Evolutionary conservation across 2,329 filamentous ascomycete genomes (phyloP).

Genomic region (Rhinocladiella mackenziei): DNA sequence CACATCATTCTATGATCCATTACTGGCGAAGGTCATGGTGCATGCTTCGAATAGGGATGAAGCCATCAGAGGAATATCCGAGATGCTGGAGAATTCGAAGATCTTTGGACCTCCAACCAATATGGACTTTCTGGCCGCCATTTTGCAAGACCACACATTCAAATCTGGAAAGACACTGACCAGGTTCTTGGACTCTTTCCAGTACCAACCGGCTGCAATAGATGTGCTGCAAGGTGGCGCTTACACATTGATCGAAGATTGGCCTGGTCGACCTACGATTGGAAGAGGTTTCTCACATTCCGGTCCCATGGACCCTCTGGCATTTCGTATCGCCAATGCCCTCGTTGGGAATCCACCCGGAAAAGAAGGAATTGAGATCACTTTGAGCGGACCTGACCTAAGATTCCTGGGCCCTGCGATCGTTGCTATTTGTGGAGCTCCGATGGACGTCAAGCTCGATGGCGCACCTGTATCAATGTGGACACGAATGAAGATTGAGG

Average conservation of each 20-base stretch:
- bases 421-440: constrained; percentile 55
- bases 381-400: constrained; percentile 57
- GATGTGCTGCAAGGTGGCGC: constrained; percentile 55
- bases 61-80: constrained; percentile 44
- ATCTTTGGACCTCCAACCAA: constrained; percentile 56
- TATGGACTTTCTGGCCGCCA: constrained; percentile 51
- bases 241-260: constrained; percentile 58
- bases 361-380: constrained; percentile 57
- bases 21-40: constrained; percentile 58
- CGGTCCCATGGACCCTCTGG: constrained; percentile 60
- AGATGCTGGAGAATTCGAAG: constrained; percentile 43
- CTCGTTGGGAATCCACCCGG: constrained; percentile 54
- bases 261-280: constrained; percentile 53
- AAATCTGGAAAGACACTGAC: constrained; percentile 53
- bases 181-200: constrained; percentile 52
- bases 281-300: constrained; percentile 57
- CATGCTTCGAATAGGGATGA: constrained; percentile 43
- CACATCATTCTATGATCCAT: constrained; percentile 56
- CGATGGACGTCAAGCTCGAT: constrained; percentile 51
- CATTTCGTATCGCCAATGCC: constrained; percentile 56
- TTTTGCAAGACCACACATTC: constrained; percentile 49
- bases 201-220: constrained; percentile 49
- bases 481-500: constrained; percentile 49
- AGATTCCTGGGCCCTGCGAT: constrained; percentile 53
- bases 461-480: constrained; percentile 51